phyloP scores from a whole-genome alignment of 2,329 filamentous ascomycete species.

The Xylariaceae sp. region DNA sequence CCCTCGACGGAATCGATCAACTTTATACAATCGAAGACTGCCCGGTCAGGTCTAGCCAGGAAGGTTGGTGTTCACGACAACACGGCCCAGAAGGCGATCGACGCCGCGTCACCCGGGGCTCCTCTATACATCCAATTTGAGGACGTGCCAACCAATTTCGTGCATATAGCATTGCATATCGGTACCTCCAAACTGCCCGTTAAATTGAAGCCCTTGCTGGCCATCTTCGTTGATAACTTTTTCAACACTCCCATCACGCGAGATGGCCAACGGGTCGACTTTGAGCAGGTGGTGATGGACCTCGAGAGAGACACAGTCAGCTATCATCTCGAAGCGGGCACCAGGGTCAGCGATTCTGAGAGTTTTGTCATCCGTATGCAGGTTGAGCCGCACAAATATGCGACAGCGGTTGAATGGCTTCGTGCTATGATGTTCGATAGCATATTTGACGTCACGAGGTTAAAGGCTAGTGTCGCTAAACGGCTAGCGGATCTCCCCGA shows the following conservation, averaged over 20 bases:
- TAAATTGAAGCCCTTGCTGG: slow-evolving; percentile 78
- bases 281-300: slow-evolving; percentile 88
- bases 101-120: slow-evolving; percentile 57
- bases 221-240: slow-evolving; percentile 85
- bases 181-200: slow-evolving; percentile 73
- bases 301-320: slow-evolving; percentile 88
- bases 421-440: slow-evolving; percentile 83
- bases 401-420: slow-evolving; percentile 76
- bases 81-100: slow-evolving; percentile 69
- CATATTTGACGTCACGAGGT: slow-evolving; percentile 70
- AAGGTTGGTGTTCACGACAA: slow-evolving; percentile 65
- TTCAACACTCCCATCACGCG: slow-evolving; percentile 85
- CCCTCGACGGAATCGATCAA: slow-evolving; percentile 88
- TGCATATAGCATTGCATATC: slow-evolving; percentile 76
- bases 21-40: slow-evolving; percentile 85
- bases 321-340: slow-evolving; percentile 68
- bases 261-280: slow-evolving; percentile 72
- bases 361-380: slow-evolving; percentile 78
- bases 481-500: slow-evolving; percentile 89
- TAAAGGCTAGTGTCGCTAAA: slow-evolving; percentile 67
- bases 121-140: slow-evolving; percentile 96
- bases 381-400: slow-evolving; percentile 84
- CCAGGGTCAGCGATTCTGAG: slow-evolving; percentile 71
- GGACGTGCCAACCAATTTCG: slow-evolving; percentile 88
- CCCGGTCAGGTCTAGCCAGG: slow-evolving; percentile 73